These are phyloP conservation scores for Cryptococcus sp. DNA, from an alignment of 1,284 basidiomycete genomes.

Conservation along the genomic window DNA sequence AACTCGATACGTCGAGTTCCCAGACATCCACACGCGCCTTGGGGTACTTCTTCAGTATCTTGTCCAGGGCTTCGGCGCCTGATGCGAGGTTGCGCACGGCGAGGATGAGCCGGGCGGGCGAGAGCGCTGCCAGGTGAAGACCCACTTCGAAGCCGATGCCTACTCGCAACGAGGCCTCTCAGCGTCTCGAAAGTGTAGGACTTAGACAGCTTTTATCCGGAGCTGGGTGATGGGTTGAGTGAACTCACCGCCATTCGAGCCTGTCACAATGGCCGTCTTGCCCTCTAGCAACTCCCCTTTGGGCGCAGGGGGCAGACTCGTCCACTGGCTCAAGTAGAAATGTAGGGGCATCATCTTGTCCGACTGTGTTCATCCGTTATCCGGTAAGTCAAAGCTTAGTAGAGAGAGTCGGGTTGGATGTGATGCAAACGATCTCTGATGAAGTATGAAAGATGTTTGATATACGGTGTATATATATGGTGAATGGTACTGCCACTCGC, in stretches of 20 bases:
- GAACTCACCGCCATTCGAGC: slow-evolving; percentile 13
- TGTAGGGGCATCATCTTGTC: not conserved
- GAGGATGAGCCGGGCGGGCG: slow-evolving; percentile 17
- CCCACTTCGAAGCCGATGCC: slow-evolving; percentile 20
- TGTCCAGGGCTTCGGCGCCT: slow-evolving; percentile 5
- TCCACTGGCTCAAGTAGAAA: slow-evolving; percentile 1
- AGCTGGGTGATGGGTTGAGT: not conserved
- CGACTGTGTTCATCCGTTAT: not conserved
- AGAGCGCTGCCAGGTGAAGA: slow-evolving; percentile 3
- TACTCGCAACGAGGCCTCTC: not conserved
- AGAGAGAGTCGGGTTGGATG: no score
- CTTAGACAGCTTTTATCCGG: not conserved
- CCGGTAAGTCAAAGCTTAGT: not conserved
- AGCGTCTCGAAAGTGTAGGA: not conserved
- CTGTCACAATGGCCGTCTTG: slow-evolving; percentile 17
- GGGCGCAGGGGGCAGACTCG: not conserved
- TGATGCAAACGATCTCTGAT: no score
- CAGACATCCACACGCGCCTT: slow-evolving; percentile 11
- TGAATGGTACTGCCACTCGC: no score
- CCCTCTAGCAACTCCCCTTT: slow-evolving; percentile 3
- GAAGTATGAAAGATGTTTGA: no score
- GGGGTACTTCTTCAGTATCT: not conserved
- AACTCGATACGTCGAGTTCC: slow-evolving; percentile 10
- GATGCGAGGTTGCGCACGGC: slow-evolving; percentile 10
- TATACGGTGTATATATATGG: no score